These are phyloP conservation scores for Mycena sanguinolenta DNA, from an alignment of 768 basidiomycete genomes.

Conservation along the genomic window DNA sequence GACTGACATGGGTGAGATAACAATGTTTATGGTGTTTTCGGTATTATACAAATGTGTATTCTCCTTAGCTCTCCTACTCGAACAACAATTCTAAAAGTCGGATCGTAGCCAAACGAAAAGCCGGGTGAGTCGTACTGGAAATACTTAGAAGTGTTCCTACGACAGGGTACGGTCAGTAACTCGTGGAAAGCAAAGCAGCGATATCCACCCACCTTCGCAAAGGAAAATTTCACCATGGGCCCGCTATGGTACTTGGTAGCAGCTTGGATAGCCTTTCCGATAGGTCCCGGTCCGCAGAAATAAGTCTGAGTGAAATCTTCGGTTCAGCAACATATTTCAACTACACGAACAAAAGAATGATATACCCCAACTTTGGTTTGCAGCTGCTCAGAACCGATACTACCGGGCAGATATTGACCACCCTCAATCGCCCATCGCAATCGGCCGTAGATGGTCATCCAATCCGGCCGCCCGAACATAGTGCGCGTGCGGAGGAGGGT, in stretches of 20 bases:
- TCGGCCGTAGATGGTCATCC: conserved; percentile 82
- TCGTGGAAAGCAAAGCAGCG: too few relatives aligned
- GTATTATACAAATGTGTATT: too few relatives aligned
- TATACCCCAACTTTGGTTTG: conserved; percentile 89
- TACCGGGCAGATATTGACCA: conserved; percentile 86
- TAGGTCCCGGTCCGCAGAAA: conserved; percentile 85
- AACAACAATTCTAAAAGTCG: too few relatives aligned
- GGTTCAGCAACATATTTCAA: not conserved
- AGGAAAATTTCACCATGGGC: conserved; percentile 76
- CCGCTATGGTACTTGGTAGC: conserved; percentile 71
- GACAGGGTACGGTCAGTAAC: too few relatives aligned
- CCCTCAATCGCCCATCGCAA: conserved; percentile 84
- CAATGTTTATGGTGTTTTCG: too few relatives aligned
- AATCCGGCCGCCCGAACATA: conserved; percentile 93
- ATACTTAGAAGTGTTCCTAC: too few relatives aligned
- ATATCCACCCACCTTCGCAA: conserved; percentile 74
- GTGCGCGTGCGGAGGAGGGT: conserved; percentile 91
- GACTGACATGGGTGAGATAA: too few relatives aligned
- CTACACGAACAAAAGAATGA: conserved; percentile 42
- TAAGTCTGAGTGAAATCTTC: conserved; percentile 73
- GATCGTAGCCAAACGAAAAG: too few relatives aligned
- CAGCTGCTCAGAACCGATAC: conserved; percentile 79
- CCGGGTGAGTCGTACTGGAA: too few relatives aligned
- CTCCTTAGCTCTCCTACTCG: too few relatives aligned
- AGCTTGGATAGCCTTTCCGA: conserved; percentile 83